These are phyloP conservation scores for Neonectria coccinea DNA, from an alignment of 2,329 filamentous ascomycete genomes.

Conservation along the genomic window DNA sequence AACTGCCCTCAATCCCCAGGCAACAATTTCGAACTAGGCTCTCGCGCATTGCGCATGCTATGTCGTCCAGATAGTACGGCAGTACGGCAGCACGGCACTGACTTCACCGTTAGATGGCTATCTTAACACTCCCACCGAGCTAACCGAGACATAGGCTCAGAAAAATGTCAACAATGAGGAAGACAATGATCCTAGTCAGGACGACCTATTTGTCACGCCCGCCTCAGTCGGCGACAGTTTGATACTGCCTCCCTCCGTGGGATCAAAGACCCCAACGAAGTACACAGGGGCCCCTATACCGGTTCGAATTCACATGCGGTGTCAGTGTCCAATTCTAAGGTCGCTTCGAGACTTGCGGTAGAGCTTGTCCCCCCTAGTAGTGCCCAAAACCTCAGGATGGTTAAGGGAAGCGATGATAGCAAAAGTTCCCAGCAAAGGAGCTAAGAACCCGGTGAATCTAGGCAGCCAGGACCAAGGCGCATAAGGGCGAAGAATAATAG, in stretches of 20 bases:
- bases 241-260: background rate
- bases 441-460: constrained; percentile 13
- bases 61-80: too few relatives aligned
- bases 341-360: background rate
- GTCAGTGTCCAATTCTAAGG: background rate
- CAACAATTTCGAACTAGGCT: too few relatives aligned
- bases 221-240: background rate
- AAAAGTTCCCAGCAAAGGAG: background rate
- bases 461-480: constrained; percentile 10
- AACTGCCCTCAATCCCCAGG: too few relatives aligned
- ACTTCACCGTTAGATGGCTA: background rate
- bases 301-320: background rate
- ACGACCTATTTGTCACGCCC: background rate
- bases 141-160: background rate
- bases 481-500: constrained; percentile 21
- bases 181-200: background rate
- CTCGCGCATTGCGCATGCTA: too few relatives aligned
- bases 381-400: too few relatives aligned
- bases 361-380: background rate
- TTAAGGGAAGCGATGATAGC: background rate
- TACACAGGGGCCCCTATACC: background rate
- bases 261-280: background rate
- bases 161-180: background rate
- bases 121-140: background rate
- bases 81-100: too few relatives aligned